Conservation (phyloP, 169 alveolate species). For the Babesia gibsoni region DNA sequence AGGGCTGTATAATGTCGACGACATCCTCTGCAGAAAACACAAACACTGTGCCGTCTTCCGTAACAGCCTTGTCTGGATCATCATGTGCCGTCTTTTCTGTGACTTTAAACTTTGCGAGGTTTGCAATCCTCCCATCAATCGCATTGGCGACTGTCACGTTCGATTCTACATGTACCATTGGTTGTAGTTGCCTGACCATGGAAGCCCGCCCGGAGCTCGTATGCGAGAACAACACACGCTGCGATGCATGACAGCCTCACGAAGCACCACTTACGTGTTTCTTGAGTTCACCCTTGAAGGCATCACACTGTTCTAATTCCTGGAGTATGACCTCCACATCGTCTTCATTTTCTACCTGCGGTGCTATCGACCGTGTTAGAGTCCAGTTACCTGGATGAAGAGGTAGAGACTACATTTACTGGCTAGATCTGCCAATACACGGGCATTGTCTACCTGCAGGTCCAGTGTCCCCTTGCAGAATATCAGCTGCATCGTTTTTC, state of each 20-base stretch:
- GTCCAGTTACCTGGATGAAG: slow-evolving; percentile 28
- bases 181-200: slow-evolving; percentile 75
- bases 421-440: slow-evolving; percentile 7
- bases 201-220: slow-evolving; percentile 73
- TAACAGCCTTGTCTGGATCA: not conserved
- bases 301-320: slow-evolving; percentile 17
- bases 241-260: not conserved
- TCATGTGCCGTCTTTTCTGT: not conserved
- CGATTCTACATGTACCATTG: slow-evolving; percentile 69
- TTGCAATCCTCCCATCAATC: slow-evolving; percentile 61
- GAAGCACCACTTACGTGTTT: slow-evolving; percentile 34
- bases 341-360: slow-evolving; percentile 28
- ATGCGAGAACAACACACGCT: slow-evolving; percentile 70
- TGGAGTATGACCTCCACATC: slow-evolving; percentile 2
- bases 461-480: slow-evolving; percentile 19
- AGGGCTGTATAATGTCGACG: not conserved
- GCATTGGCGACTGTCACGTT: slow-evolving; percentile 60
- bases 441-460: slow-evolving; percentile 4
- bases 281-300: slow-evolving; percentile 24
- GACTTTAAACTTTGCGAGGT: slow-evolving; percentile 16
- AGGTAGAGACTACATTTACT: slow-evolving; percentile 24
- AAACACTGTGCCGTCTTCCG: not conserved
- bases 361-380: not conserved
- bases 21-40: slow-evolving; percentile 4
- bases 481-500: slow-evolving; percentile 19